Percentiles rank a stretch among this genome's conserved stretches.
phyloP scores from a whole-genome alignment of 805 yeast genomes.

The Jamesozyma spencerorum region DNA sequence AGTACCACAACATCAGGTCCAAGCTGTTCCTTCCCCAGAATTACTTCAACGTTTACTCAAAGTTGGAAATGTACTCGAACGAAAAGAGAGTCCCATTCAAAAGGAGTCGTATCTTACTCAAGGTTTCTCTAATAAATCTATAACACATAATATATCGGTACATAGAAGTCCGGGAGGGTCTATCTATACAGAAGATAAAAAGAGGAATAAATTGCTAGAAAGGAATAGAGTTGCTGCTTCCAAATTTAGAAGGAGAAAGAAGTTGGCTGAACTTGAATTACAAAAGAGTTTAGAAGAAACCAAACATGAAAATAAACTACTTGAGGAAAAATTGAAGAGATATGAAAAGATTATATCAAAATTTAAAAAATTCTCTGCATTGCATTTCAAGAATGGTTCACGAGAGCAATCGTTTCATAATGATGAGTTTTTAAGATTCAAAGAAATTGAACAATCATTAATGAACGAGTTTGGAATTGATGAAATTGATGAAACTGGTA shows the following conservation, averaged over 20 bases:
- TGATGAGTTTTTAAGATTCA: constrained; percentile 5
- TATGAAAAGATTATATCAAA: constrained; percentile 23
- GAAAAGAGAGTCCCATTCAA: too few species aligned
- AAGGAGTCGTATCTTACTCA: too few species aligned
- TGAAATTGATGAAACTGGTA: constrained; percentile 1
- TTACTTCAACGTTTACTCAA: too few species aligned
- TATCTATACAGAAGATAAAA: constrained; percentile 45
- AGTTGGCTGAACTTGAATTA: constrained; percentile 51
- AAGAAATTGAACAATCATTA: constrained; percentile 12
- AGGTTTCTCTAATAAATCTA: too few species aligned
- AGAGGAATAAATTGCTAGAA: constrained; percentile 45
- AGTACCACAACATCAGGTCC: not conserved
- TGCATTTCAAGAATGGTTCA: too few species aligned
- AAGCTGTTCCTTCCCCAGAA: too few species aligned
- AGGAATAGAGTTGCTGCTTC: constrained; percentile 52
- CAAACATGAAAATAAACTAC: constrained; percentile 33
- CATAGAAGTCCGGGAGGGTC: not conserved
- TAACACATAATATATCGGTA: not conserved
- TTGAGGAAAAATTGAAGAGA: constrained; percentile 27
- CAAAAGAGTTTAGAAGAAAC: constrained; percentile 45
- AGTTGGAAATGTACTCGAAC: too few species aligned
- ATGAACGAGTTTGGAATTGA: constrained; percentile 4
- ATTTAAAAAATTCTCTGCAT: constrained; percentile 9
- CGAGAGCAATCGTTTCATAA: constrained; percentile 1
- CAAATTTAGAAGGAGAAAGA: constrained; percentile 52